Conservation (phyloP, 371 early-diverging fungal genomes). For the Nematocida homosporus region DNA sequence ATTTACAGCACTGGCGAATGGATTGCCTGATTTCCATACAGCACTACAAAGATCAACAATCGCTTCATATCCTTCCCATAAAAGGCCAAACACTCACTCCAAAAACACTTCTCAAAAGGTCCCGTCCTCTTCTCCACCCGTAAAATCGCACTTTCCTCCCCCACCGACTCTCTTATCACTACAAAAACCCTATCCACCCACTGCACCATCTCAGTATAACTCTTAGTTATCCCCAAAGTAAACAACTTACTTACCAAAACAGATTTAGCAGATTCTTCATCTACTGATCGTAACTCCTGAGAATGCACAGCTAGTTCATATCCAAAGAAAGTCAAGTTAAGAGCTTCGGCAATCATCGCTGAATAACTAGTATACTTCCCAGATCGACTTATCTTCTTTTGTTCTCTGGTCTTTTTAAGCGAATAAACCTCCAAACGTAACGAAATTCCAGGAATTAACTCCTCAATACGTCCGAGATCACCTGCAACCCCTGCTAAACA, state of each 20-base stretch:
- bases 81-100: slow-evolving; percentile 41
- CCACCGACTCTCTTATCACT: slow-evolving; percentile 14
- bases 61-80: slow-evolving; percentile 38
- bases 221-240: slow-evolving; percentile 46
- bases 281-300: slow-evolving; percentile 6
- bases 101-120: slow-evolving; percentile 48
- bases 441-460: slow-evolving; percentile 22
- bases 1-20: too few relatives aligned
- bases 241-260: slow-evolving; percentile 30
- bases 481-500: slow-evolving; percentile 10
- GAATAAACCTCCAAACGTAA: slow-evolving; percentile 52
- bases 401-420: slow-evolving; percentile 46
- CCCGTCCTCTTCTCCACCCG: slow-evolving; percentile 1
- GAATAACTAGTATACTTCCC: slow-evolving; percentile 32
- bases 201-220: slow-evolving; percentile 33
- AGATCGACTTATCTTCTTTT: slow-evolving; percentile 28
- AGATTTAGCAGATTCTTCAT: slow-evolving; percentile 33
- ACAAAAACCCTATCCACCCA: slow-evolving; percentile 41
- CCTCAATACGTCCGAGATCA: slow-evolving; percentile 38
- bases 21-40: slow-evolving; percentile 2
- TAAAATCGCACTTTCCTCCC: slow-evolving; percentile 19
- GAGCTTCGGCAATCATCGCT: slow-evolving; percentile 41
- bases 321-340: slow-evolving; percentile 35
- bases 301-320: slow-evolving; percentile 18
- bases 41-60: slow-evolving; percentile 15